A percentile compares a stretch with the other conserved stretches of the same genome.
phyloP scores from a whole-genome alignment of 495 filamentous ascomycete genomes.

The Aspergillus kassunensis region DNA sequence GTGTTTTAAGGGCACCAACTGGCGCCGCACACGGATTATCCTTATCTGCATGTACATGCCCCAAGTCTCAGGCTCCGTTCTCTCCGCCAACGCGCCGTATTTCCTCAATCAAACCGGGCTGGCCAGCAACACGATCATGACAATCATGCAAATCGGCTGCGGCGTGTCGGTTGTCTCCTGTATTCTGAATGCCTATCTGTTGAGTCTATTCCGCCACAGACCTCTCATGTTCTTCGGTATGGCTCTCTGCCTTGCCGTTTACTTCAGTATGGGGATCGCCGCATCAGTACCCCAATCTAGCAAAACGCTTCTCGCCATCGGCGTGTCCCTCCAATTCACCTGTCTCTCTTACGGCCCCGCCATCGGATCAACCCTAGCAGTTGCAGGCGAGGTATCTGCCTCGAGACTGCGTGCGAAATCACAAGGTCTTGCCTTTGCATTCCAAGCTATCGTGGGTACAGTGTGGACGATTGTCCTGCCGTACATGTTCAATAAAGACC shows the following conservation, averaged over 20 bases:
- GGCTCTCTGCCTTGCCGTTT: background rate
- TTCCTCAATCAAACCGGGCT: slow-evolving; percentile 25
- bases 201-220: slow-evolving; percentile 20
- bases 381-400: too few relatives aligned
- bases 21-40: slow-evolving; percentile 29
- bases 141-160: slow-evolving; percentile 24
- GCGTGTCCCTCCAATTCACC: too few relatives aligned
- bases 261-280: too few relatives aligned
- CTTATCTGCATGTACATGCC: slow-evolving; percentile 19
- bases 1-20: slow-evolving; percentile 25
- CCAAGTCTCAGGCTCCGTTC: slow-evolving; percentile 21
- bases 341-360: too few relatives aligned
- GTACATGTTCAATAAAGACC: too few relatives aligned
- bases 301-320: too few relatives aligned
- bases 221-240: slow-evolving; percentile 20
- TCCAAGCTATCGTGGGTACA: too few relatives aligned
- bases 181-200: slow-evolving; percentile 16
- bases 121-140: slow-evolving; percentile 11
- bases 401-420: too few relatives aligned
- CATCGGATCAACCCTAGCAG: too few relatives aligned
- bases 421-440: too few relatives aligned
- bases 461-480: too few relatives aligned
- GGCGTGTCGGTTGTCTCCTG: slow-evolving; percentile 18
- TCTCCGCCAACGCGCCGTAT: slow-evolving; percentile 24
- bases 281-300: too few relatives aligned